Evolutionary conservation across 805 yeast genomes (phyloP), one percentile per base, ranked within the genome.

Genomic region (Saturnispora sanitii): DNA sequence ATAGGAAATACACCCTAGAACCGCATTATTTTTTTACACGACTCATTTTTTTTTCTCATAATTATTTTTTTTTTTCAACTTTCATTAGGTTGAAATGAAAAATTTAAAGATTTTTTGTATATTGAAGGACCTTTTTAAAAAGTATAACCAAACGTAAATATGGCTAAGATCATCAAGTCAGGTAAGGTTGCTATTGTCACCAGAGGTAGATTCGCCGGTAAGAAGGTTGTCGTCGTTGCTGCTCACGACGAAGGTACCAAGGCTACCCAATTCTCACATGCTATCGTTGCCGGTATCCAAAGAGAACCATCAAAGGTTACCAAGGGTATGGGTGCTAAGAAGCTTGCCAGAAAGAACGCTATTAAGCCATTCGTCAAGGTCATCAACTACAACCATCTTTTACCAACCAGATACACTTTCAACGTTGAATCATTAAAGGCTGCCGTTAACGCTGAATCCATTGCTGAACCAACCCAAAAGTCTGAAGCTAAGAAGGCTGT

Each of bases 191-290:
- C 97, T 77, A 88, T 92, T 75, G 88, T 92, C 70, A 95, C 88
- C 72, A 90, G 97, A 73, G 98, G 98, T 67, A 92, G 98, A 78
- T 90, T 79, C 85, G 98, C 98, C 70, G 98, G 98, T 79, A 90
- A 88, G 84, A 92, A 92, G 83, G 98, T 92, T 58, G 98, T 92
- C 69, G 87, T 92, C 67, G 88, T 92, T 68, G 87, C 85, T 74
- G 92, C 96, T 60, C 94, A 84, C 69, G 97, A 92, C 66, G 96
- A 92, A 66, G 98, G 98, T 68, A 77, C 97, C 76, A 92, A 92
- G 77, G 68, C 92, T 54, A 96, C 90, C 79, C 92, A 94, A 64
- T 92, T 87, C 84, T 95, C 96, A 69, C 97, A 92, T 65, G 98
- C 98, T 68, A 78, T 92, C 62, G 98, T 92, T 65, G 97, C 95